Evolutionary conservation across 371 early-diverging fungal species (phyloP).

Genomic region (Rhizopus delemar): DNA sequence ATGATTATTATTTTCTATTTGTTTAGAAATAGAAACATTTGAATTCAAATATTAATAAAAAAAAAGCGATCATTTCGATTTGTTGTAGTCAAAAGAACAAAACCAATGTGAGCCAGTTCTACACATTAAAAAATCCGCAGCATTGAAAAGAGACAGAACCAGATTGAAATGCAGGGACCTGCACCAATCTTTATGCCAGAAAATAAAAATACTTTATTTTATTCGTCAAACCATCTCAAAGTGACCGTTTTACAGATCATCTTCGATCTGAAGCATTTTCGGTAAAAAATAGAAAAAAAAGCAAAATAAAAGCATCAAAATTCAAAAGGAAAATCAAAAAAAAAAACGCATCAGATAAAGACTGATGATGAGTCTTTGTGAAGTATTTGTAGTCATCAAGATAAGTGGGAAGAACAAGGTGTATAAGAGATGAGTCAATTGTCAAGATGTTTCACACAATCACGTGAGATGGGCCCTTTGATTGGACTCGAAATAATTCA

Average conservation of each 20-base stretch:
- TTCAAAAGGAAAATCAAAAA: no score
- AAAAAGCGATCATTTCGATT: no score
- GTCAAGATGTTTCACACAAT: conserved; percentile 31
- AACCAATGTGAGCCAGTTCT: no score
- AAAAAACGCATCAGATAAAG: no score
- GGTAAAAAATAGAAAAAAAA: no score
- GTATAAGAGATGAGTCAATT: conserved; percentile 1
- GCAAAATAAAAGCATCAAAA: no score
- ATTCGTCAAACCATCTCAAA: conserved; percentile 7
- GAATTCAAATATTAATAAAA: no score
- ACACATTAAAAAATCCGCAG: no score
- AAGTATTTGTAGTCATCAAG: neutral
- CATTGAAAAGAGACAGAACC: neutral
- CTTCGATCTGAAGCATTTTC: no score
- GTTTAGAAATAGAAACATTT: no score
- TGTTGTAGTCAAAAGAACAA: no score
- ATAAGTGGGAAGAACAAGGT: neutral
- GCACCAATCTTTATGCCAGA: neutral
- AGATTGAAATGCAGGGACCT: neutral
- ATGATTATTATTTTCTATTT: no score
- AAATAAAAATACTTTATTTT: conserved; percentile 7
- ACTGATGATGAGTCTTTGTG: neutral
- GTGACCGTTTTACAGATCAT: conserved; percentile 1
- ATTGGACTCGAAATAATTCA: conserved; percentile 15
- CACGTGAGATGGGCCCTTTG: conserved; percentile 21